Base-by-base conservation (phyloP, 805 yeast species). In the Wickerhamomyces chaumierensis region DNA sequence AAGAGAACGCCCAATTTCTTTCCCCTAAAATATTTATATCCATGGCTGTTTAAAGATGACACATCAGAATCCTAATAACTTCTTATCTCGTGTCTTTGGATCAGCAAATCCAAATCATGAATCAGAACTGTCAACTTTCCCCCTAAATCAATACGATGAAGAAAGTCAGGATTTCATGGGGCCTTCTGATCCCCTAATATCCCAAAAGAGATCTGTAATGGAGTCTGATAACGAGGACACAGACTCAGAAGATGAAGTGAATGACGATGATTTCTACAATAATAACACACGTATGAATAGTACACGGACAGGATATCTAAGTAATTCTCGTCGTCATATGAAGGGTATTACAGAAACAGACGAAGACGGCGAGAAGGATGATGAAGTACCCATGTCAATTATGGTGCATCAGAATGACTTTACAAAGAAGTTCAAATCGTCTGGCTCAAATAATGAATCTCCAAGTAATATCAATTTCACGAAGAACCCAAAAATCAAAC, bases 51-150 rank as follows among this genome's bases (percentile, higher is more conserved):
- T 19, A 27, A 17, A 28, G 31, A 51, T 49, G 46, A 18, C 46
- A 11, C 35, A 44, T 13, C 48, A 45, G 25, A 41, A 48, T 15
- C 50, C 46, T 6, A 75, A 75, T 47, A 77, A 82, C 5, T 78
- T 78, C 49, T 62, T 78, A 42, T 75, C 81, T 9, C 62, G 83
- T 33, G 80, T 78, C 18, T 76, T 78, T 56, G 84, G 82, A 56
- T 32, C 61, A 66, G 9, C 51, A 56, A 4, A 49, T 42, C 19
- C 52, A 48, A 16, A 42, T 33, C 14, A 44, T 13, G 55, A 47
- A 17, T 39, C 48, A 3, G 57, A 49, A 35, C 33, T 49, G 18
- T 48, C 54, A 4, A 41, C 48, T 19, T 35, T 51, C 12, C 35
- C 39, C 35, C 38, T 33, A 17, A 39, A 33, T 11, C 39, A 36